Conservation (phyloP, 305 asterid species). For the Fraxinus platypoda region DNA sequence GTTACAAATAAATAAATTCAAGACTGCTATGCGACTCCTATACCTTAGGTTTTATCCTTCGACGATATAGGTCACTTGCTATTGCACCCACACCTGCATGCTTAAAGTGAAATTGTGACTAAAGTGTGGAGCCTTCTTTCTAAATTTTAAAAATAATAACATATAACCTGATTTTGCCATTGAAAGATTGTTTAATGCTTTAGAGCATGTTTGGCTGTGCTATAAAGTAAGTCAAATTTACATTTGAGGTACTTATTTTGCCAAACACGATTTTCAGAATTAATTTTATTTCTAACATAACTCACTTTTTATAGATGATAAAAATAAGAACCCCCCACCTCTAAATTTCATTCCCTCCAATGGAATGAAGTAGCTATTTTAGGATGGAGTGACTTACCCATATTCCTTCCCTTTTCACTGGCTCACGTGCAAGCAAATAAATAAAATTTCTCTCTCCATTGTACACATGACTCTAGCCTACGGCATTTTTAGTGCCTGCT, state of each 20-base stretch:
- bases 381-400: constrained; percentile 22
- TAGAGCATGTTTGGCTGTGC: neutral
- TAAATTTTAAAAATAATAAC: neutral
- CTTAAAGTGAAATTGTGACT: neutral
- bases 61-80: neutral
- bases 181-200: neutral
- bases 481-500: constrained; percentile 82
- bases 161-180: neutral
- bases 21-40: neutral
- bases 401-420: constrained; percentile 17
- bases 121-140: neutral
- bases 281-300: neutral
- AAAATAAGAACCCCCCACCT: neutral
- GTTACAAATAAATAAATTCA: neutral
- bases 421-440: constrained; percentile 17
- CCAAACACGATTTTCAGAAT: neutral
- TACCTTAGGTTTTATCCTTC: neutral
- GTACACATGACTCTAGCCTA: constrained; percentile 30
- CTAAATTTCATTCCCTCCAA: neutral
- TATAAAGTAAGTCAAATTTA: neutral
- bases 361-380: neutral
- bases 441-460: constrained; percentile 24
- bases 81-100: neutral
- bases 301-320: neutral
- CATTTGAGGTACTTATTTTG: neutral